A percentile compares a stretch with the other conserved stretches of the same genome.
Conservation (phyloP, 495 filamentous ascomycete genomes). For the Usnea hakonensis region DNA sequence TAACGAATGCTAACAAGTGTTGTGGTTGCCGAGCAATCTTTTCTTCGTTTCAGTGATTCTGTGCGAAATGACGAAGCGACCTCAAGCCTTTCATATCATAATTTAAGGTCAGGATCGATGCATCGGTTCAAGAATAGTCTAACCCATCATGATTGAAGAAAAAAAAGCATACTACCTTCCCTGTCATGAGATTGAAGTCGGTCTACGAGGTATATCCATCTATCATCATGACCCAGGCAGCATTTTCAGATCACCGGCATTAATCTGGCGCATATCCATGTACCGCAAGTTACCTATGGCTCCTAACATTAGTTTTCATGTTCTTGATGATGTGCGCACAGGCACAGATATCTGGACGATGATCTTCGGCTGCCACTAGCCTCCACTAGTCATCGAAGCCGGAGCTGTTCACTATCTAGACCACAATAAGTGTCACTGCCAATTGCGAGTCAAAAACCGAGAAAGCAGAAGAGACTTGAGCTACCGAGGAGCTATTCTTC, state of each 20-base stretch:
- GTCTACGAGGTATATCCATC: background rate
- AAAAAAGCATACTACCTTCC: background rate
- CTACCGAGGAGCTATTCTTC: background rate
- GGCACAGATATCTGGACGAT: background rate
- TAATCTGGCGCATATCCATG: background rate
- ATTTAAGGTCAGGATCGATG: background rate
- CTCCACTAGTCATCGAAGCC: background rate
- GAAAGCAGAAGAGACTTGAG: background rate
- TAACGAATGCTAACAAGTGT: no score
- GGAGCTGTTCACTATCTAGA: background rate
- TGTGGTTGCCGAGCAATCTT: no score
- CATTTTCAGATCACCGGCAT: background rate
- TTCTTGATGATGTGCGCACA: background rate
- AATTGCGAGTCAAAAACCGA: background rate
- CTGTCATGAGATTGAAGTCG: background rate
- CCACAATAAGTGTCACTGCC: background rate
- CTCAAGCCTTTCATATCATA: no score
- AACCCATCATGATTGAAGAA: background rate
- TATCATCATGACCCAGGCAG: background rate
- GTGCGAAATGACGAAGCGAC: no score
- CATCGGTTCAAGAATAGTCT: background rate
- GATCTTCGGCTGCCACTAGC: background rate
- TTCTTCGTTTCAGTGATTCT: no score
- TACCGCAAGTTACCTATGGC: background rate
- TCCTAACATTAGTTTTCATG: background rate